Conservation (phyloP, 1,284 basidiomycete genomes). For the Rhodotorula sp. region DNA sequence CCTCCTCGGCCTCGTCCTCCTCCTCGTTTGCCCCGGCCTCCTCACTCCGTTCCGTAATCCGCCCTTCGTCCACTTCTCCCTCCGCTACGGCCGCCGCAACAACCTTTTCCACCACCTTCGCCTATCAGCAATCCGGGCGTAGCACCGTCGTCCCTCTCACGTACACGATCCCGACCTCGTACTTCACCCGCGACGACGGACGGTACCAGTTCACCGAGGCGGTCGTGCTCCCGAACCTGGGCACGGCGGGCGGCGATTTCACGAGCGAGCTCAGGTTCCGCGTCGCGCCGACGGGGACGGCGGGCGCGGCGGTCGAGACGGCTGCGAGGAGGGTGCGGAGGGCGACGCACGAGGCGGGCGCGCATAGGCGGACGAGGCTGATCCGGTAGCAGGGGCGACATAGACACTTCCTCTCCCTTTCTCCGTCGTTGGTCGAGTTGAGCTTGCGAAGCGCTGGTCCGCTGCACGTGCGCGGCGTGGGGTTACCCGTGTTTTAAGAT, state of each 20-base stretch:
- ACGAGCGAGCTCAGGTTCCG: slow-evolving; percentile 34
- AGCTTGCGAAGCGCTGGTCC: background rate
- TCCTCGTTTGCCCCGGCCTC: background rate
- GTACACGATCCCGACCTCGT: slow-evolving; percentile 35
- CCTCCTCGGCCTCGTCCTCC: background rate
- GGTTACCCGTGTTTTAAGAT: no score
- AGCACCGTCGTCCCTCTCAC: slow-evolving; percentile 30
- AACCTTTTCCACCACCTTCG: slow-evolving; percentile 29
- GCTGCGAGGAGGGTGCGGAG: background rate
- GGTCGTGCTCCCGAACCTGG: slow-evolving; percentile 29
- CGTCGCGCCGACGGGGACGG: slow-evolving; percentile 21
- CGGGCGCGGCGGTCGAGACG: background rate
- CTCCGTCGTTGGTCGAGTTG: background rate
- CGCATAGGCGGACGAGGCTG: background rate
- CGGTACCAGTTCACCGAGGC: slow-evolving; percentile 35
- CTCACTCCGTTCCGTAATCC: background rate
- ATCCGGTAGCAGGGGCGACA: background rate
- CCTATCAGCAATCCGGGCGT: slow-evolving; percentile 9
- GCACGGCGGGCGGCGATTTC: slow-evolving; percentile 4
- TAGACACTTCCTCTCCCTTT: background rate
- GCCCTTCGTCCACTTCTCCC: background rate
- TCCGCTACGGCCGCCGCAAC: background rate
- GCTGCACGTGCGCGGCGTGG: no score
- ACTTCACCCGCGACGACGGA: slow-evolving; percentile 25
- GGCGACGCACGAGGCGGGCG: background rate